Base-by-base conservation (phyloP, 176 grass and related monocot genomes). In the Musa schizocarpa region DNA sequence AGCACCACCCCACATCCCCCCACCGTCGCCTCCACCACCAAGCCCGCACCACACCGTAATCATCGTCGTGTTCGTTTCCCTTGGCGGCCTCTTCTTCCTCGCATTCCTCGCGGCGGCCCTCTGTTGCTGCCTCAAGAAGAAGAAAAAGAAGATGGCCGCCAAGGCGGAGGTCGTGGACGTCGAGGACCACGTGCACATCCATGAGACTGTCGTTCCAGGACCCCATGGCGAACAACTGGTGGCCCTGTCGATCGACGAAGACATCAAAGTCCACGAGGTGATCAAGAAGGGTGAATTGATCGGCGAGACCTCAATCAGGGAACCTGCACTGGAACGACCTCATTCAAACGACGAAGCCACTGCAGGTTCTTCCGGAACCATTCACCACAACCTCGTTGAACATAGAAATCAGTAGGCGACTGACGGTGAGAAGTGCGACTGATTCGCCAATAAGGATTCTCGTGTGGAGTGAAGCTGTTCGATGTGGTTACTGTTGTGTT, bases 91-190 rank as follows among this genome's bases (percentile, higher is more conserved):
- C 20, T 78, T 96, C 29, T 74, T 96, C 11, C 77, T 96, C 0
- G 92, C 82, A n/a, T 88, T 86, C 65, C 84, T 96, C 11, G 88
- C 86, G 4, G 77, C 71, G 13, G 76, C 84, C 2, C 65, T 88
- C 58, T 84, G 85, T 50, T 96, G 88, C 77, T 96, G 76, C 77
- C 86, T 89, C 66, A 91, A 89, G 84, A 96, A 85, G 69, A 87
- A 63, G 78, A 64, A 54, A 27, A 83, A 68, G 70, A 83, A 52
- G 84, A 51, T 52, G 0, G 92, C 63, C 19, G 72, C 43, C 16
- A 83, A 85, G 80, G 71, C 81, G 0, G 88, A 91, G 82, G 29
- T 83, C 2, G 53, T 85, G 11, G 89, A 91, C 76, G 81, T 81
- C 22, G 79, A 87, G 29, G 88, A 87, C 63, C 86, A 81, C 19